Percentiles rank a stretch among this genome's conserved stretches.
These are phyloP conservation scores for Colletotrichum abscissum DNA, from an alignment of 2,329 filamentous ascomycete genomes.

Conservation along the genomic window DNA sequence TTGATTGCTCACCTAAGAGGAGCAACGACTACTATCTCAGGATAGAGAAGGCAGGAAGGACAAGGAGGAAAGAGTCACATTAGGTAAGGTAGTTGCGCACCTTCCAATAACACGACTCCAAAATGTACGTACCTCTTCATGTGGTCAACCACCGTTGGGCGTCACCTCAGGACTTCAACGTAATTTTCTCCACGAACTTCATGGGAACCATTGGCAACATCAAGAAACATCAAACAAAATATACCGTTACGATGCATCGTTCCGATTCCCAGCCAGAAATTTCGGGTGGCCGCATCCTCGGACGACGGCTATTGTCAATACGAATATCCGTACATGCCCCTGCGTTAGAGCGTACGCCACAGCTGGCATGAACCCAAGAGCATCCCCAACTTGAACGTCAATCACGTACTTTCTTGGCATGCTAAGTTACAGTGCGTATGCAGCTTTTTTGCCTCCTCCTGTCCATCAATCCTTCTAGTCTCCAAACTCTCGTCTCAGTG, in stretches of 20 bases:
- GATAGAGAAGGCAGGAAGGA: background rate
- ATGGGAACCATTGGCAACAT: background rate
- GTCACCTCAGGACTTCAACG: too few relatives aligned
- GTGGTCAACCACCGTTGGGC: too few relatives aligned
- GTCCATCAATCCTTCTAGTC: conserved; percentile 1
- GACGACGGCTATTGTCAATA: background rate
- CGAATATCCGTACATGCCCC: conserved; percentile 14
- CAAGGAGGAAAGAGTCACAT: background rate
- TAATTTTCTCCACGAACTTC: too few relatives aligned
- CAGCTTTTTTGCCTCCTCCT: conserved; percentile 21
- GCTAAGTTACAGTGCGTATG: background rate
- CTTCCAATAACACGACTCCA: background rate
- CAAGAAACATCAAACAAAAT: conserved; percentile 1
- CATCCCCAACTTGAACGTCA: conserved; percentile 19
- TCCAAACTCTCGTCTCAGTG: background rate
- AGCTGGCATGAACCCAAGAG: conserved; percentile 24
- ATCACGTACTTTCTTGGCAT: conserved; percentile 20
- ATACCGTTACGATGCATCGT: conserved; percentile 16
- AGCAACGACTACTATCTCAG: background rate
- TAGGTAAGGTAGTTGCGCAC: background rate
- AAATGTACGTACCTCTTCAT: background rate
- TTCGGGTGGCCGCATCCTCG: conserved; percentile 7
- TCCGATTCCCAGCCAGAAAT: conserved; percentile 6
- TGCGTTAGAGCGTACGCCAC: conserved; percentile 29
- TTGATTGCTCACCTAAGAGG: background rate